Evolutionary conservation across 1,139 yeast species (phyloP), one percentile per base, ranked within the genome.

Genomic region (Yamadazyma dushanensis): DNA sequence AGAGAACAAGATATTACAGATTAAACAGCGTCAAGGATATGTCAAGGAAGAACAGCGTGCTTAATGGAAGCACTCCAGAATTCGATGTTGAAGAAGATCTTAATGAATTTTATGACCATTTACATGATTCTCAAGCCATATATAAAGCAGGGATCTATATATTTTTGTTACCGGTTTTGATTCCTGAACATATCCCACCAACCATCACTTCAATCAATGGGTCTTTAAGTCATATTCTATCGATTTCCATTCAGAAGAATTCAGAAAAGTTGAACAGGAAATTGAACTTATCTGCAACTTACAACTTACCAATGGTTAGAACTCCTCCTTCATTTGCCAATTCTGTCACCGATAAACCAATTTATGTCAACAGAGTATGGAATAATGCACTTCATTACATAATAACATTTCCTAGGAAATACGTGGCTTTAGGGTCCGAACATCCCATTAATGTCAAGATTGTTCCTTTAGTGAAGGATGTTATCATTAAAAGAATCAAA

Each of bases 281-380:
- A 35, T 48, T 58, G 18, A 63, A 57, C 32, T 53, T 59, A 5
- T 41, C 46, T 19, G 58, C 65, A 3, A 41, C 42, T 29, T 73
- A 65, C 46, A 60, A 61, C 31, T 51, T 77, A 29, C 81, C 81
- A 3, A 70, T 79, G 51, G 80, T 87, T 5, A 69, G 96, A 43
- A 76, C 86, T 0, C 96, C 96, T 1, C 96, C 96, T 1, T 75
- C 80, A n/a, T 73, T 75, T 46, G 87, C 89, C 1, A 69, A 80
- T 25, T 77, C 88, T 0, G 76, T 86, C 7, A 77, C 84, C 3
- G 84, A 85, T 54, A 86, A 84, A 51, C 95, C 96, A 0, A 78
- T 89, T 19, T 84, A 81, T 54, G 87, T 89, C 20, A 84, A 85
- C 50, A 73, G 92, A 39, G 73, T 81, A 3, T 89, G 96, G 96